Evolutionary conservation across 2,329 filamentous ascomycete species (phyloP).

Genomic region (Boeremia exigua): DNA sequence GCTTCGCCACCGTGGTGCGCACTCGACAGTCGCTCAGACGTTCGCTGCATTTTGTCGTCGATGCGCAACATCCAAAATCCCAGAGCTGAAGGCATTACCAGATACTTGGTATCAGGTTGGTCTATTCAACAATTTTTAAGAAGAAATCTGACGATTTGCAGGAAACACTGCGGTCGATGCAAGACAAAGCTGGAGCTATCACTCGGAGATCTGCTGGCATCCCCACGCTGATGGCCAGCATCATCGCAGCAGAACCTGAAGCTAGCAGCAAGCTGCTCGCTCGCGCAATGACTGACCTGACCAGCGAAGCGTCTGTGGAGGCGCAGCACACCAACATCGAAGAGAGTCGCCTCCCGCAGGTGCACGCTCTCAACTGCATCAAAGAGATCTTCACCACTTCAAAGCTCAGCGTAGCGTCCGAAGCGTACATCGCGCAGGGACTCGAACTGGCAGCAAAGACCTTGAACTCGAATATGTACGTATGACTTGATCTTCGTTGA

Average conservation of each 20-base stretch:
- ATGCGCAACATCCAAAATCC: slow-evolving; percentile 60
- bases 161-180: slow-evolving; percentile 73
- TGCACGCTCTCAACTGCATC: slow-evolving; percentile 92
- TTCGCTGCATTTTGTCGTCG: slow-evolving; percentile 81
- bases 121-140: rapidly evolving
- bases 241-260: slow-evolving; percentile 73
- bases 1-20: slow-evolving; percentile 88
- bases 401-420: slow-evolving; percentile 73
- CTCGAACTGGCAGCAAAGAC: slow-evolving; percentile 81
- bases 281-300: slow-evolving; percentile 68
- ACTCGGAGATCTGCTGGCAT: slow-evolving; percentile 92
- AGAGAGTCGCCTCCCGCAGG: slow-evolving; percentile 75
- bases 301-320: slow-evolving; percentile 63
- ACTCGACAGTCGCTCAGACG: slow-evolving; percentile 89
- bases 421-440: slow-evolving; percentile 74
- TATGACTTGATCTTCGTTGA: not conserved
- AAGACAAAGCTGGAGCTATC: slow-evolving; percentile 75
- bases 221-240: slow-evolving; percentile 82
- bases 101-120: slow-evolving; percentile 69
- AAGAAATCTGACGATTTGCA: slow-evolving; percentile 36
- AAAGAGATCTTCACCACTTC: slow-evolving; percentile 91
- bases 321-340: slow-evolving; percentile 61
- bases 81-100: slow-evolving; percentile 58
- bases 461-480: slow-evolving; percentile 77
- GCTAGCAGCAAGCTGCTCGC: slow-evolving; percentile 63